A percentile compares a stretch with the other conserved stretches of the same genome.
phyloP scores from a whole-genome alignment of 106 monocot genomes.

The Amphibolis antarctica region DNA sequence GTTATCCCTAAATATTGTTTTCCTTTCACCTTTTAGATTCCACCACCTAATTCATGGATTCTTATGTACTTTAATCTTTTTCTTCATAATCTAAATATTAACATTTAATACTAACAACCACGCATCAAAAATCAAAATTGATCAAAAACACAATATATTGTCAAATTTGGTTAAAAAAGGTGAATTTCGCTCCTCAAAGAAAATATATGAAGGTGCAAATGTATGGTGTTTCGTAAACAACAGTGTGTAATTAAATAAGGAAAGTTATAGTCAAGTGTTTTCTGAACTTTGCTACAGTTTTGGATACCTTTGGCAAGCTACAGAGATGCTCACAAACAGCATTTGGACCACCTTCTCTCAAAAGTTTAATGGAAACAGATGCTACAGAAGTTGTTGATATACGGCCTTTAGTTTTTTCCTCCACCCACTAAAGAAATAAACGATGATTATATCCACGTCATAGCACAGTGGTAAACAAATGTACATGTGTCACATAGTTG shows the following conservation, averaged over 20 bases:
- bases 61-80: no score
- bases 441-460: neutral
- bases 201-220: no score
- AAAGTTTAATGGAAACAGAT: conserved; percentile 69
- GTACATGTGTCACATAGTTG: neutral
- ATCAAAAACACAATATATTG: no score
- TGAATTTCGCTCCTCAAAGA: neutral
- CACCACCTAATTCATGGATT: no score
- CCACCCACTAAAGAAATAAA: conserved; percentile 60
- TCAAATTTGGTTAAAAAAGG: no score
- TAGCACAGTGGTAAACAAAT: neutral
- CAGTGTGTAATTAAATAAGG: neutral
- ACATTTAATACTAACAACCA: no score
- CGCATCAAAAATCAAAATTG: no score
- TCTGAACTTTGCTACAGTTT: neutral
- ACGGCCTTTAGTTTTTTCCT: conserved; percentile 93
- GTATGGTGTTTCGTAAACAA: neutral
- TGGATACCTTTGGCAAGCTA: conserved; percentile 58
- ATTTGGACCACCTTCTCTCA: conserved; percentile 73
- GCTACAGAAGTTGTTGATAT: conserved; percentile 46
- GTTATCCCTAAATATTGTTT: no score
- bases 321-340: conserved; percentile 74
- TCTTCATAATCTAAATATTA: no score
- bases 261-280: neutral
- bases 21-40: no score